Base-by-base conservation (phyloP, 192 early-diverging fungal genomes). In the Oehlia diaphana region DNA sequence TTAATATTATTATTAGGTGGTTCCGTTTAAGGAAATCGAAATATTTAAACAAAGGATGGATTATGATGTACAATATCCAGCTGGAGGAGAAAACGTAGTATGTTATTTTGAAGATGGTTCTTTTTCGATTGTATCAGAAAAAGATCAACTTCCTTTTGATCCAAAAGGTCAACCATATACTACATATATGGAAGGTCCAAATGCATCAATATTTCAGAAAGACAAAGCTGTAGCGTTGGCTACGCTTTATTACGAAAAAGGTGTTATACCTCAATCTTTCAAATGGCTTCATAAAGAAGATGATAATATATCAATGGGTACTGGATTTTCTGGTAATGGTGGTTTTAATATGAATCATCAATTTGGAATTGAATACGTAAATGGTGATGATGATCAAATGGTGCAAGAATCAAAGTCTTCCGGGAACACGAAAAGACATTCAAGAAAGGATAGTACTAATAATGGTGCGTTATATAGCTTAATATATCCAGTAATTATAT, bases 51-150 rank as follows among this genome's bases (percentile, higher is more conserved):
- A 82, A 80, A 80, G 74, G 61, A 86, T 90, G 31, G 83, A 84
- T 23, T 79, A 73, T 44, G 81, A 85, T 47, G 78, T 88, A 13
- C 66, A 79, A n/a, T 79, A 85, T 44, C 90, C 90, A 4, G 78
- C 76, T 74, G 81, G 80, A 14, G 87, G 89, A 50, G 89, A 91
- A 81, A 85, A 83, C 37, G 83, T 91, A 35, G 90, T 91, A 14
- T 88, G 88, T 78, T 91, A 91, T 77, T 91, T 91, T 82, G 90
- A 91, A 81, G 90, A 91, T 63, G 90, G 81, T 16, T 90, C 89
- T 6, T 91, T 79, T 73, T 80, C 79, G 4, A 76, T 65, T 28
- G 79, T 80, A 44, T 26, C 79, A 10, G 79, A 80, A 74, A 61
- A 73, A 62, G 79, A 62, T 63, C 72, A 49, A 44, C 12, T n/a